Percentiles rank a stretch among this genome's conserved stretches.
Conservation (phyloP, 768 basidiomycete species). For the Hemileccinum rubropunctum region DNA sequence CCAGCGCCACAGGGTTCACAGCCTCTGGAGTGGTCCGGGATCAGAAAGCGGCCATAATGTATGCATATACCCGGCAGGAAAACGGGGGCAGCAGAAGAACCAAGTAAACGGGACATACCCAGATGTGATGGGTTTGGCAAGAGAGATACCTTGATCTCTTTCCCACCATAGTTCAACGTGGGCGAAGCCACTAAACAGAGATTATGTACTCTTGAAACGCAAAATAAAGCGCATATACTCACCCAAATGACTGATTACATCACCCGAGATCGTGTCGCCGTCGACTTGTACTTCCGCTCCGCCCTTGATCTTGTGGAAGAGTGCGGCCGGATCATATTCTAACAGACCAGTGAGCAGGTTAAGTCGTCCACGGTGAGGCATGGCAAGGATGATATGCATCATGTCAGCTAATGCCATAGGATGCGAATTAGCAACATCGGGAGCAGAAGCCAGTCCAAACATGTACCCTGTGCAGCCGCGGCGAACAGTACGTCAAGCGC, state of each 20-base stretch:
- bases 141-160: constrained; percentile 64
- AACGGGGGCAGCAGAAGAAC: background rate
- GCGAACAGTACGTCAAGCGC: constrained; percentile 78
- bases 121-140: constrained; percentile 81
- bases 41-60: background rate
- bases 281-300: constrained; percentile 63
- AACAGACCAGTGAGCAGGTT: constrained; percentile 82
- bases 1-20: constrained; percentile 81
- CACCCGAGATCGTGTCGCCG: constrained; percentile 67
- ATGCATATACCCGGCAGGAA: background rate
- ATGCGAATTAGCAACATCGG: background rate
- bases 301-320: constrained; percentile 89
- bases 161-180: constrained; percentile 50
- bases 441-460: background rate
- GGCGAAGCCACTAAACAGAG: constrained; percentile 59
- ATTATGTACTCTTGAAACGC: background rate
- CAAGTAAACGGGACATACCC: constrained; percentile 35
- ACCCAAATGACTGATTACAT: constrained; percentile 87
- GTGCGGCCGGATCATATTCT: constrained; percentile 57
- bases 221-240: constrained; percentile 16
- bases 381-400: constrained; percentile 71
- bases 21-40: constrained; percentile 52
- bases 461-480: constrained; percentile 56
- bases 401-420: constrained; percentile 50
- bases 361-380: constrained; percentile 87